phyloP scores from a whole-genome alignment of 169 alveolate species.

The Plasmodium fragile region DNA sequence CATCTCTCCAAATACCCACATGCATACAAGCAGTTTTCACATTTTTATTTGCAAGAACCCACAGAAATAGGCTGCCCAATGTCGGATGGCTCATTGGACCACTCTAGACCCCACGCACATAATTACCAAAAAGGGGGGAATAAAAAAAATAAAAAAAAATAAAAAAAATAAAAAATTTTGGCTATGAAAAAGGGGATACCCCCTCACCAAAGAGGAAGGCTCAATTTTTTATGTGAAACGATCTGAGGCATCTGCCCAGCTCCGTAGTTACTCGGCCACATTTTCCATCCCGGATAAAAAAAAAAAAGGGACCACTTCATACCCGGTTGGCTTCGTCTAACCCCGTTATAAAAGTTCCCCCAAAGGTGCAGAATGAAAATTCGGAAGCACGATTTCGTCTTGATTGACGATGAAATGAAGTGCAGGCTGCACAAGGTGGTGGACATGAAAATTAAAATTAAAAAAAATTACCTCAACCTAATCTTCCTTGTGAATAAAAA shows the following conservation, averaged over 20 bases:
- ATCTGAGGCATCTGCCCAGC: neutral
- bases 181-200: too few species aligned
- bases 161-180: neutral
- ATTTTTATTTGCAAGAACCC: neutral
- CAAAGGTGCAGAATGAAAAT: conserved; percentile 18
- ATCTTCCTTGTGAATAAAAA: conserved; percentile 53
- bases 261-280: neutral
- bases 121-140: neutral
- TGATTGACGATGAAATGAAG: conserved; percentile 54
- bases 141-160: too few species aligned
- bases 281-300: neutral
- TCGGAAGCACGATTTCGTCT: conserved; percentile 57
- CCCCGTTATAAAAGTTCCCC: neutral
- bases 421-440: conserved; percentile 48
- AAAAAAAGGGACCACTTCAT: neutral
- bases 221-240: neutral
- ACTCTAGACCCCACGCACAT: neutral
- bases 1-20: neutral
- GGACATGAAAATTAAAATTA: conserved; percentile 59
- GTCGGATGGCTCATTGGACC: neutral
- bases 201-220: neutral
- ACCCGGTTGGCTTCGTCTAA: neutral
- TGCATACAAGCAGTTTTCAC: neutral
- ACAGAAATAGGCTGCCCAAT: neutral
- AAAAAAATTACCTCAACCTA: conserved; percentile 33